These are phyloP conservation scores for Neolentinus lepideus DNA, from an alignment of 1,284 basidiomycete genomes.

Conservation along the genomic window DNA sequence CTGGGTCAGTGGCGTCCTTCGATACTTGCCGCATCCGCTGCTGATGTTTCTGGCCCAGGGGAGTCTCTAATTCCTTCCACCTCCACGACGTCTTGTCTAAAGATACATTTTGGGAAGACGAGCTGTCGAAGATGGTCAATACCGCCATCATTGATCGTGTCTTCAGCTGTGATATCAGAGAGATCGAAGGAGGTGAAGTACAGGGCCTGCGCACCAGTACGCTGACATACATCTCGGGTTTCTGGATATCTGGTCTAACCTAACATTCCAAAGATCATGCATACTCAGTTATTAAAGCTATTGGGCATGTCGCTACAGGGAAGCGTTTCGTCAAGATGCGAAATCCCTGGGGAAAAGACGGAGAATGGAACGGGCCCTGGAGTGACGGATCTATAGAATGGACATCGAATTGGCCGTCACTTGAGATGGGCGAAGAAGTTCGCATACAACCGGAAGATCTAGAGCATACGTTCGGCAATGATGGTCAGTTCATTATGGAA, in stretches of 20 bases:
- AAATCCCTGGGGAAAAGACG: slow-evolving; percentile 44
- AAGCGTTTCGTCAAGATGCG: slow-evolving; percentile 44
- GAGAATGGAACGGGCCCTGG: slow-evolving; percentile 46
- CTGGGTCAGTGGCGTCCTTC: slow-evolving; percentile 25
- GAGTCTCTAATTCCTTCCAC: slow-evolving; percentile 32
- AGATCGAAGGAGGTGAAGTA: no score
- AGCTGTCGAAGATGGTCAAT: slow-evolving; percentile 30
- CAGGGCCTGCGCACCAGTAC: no score
- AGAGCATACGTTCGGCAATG: slow-evolving; percentile 38
- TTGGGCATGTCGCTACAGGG: slow-evolving; percentile 27
- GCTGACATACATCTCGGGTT: no score
- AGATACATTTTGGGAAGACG: slow-evolving; percentile 36
- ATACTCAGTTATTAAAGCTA: slow-evolving; percentile 43
- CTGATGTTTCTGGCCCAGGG: slow-evolving; percentile 20
- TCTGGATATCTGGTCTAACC: no score
- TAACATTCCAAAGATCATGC: slow-evolving; percentile 35
- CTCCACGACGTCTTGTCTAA: slow-evolving; percentile 37
- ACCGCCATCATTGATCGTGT: no score
- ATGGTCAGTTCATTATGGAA: slow-evolving; percentile 51
- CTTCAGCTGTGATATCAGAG: no score
- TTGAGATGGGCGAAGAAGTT: no score
- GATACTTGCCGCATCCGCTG: background rate
- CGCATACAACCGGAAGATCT: slow-evolving; percentile 21
- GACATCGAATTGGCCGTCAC: slow-evolving; percentile 35
- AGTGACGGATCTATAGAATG: slow-evolving; percentile 47